Base-by-base conservation (phyloP, 805 yeast species). In the Kluyveromyces starmeri region DNA sequence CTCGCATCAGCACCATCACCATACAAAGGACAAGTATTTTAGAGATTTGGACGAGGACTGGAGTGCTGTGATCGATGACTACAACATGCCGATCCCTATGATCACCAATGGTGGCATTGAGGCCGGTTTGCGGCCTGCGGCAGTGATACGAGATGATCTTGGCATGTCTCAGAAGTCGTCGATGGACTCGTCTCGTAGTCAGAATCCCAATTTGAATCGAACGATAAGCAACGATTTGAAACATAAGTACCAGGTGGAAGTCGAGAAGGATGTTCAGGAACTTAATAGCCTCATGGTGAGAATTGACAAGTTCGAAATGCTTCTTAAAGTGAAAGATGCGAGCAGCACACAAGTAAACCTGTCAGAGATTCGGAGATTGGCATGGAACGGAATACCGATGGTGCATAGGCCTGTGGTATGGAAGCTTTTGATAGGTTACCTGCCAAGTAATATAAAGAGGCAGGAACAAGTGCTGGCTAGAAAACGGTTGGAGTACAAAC, bases 341-440 rank as follows among this genome's bases (percentile, higher is more conserved):
- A 60, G 58, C 17, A 67, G 67, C 35, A 23, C 26, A 5, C 62
- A 64, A n/a, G 75, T 88, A 23, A 83, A 84, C 44, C 55, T 83
- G 39, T 68, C 67, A 32, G 86, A 78, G 33, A 65, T 92, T 35
- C 70, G 84, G 42, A 76, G 81, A 51, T 68, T 86, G 33, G 73
- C 96, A 12, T 92, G 98, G 97, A 82, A 88, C 48, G 98, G 99
- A 2, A 73, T 92, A 5, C 97, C 98, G 0, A 62, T 70, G 9
- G 78, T 77, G 38, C 66, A 86, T 38, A 67, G 97, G 39, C 83
- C 96, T 0, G 60, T 79, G 26, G 75, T 83, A 9, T 92, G 98
- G 98, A 94, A 85, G 59, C 61, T 88, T 12, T 58, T 92, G 32
- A 67, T 89, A 34, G 97, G 97, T 1, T 92, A 92, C 54, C 62